Conservation (phyloP, 148 eudicot genomes). For the Spergularia bocconei region DNA sequence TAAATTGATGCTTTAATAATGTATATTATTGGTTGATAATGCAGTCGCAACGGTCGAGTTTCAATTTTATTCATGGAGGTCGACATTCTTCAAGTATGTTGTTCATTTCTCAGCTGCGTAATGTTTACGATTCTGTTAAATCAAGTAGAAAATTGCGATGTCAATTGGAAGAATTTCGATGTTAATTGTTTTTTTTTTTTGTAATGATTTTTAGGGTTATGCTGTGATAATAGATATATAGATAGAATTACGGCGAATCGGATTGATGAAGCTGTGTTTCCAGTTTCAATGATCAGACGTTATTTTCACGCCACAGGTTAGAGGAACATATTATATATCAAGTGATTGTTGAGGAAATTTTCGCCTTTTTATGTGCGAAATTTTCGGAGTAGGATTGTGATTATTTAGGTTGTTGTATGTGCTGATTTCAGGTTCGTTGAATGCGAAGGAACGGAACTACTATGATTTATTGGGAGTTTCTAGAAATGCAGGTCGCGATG, state of each 20-base stretch:
- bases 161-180: background rate
- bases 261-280: constrained; percentile 29
- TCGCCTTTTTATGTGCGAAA: background rate
- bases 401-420: constrained; percentile 9
- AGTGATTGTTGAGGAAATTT: background rate
- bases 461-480: constrained; percentile 78
- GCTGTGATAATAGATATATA: constrained; percentile 12
- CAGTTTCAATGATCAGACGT: constrained; percentile 36
- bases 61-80: constrained; percentile 19
- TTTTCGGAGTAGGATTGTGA: background rate
- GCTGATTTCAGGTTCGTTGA: constrained; percentile 43
- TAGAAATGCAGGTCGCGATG: constrained; percentile 58
- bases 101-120: background rate
- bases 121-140: background rate
- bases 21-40: constrained; percentile 11
- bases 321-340: background rate
- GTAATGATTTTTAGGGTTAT: constrained; percentile 25
- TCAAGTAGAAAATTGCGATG: background rate
- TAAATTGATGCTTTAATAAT: constrained; percentile 9
- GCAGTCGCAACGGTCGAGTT: constrained; percentile 23
- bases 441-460: constrained; percentile 44
- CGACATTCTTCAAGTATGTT: constrained; percentile 18
- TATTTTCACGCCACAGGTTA: constrained; percentile 74
- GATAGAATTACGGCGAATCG: constrained; percentile 20
- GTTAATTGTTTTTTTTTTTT: constrained; percentile 12